phyloP scores from a whole-genome alignment of 805 yeast species.

The Wickerhamiella azymoides region DNA sequence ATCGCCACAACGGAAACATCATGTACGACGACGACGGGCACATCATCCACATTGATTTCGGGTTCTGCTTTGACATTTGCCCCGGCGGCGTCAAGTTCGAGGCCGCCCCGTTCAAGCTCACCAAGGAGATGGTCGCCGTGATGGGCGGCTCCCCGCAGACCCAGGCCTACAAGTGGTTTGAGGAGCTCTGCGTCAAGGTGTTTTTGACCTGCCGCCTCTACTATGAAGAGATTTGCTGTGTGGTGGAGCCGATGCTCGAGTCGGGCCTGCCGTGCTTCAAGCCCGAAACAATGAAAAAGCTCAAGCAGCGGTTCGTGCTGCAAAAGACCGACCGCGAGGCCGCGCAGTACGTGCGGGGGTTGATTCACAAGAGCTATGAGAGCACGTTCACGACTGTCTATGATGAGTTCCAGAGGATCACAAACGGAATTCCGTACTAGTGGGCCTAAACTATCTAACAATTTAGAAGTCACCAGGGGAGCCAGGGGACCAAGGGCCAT shows the following conservation, averaged over 20 bases:
- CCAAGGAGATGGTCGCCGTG: constrained; percentile 90
- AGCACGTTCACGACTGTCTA: constrained; percentile 85
- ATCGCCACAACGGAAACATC: constrained; percentile 69
- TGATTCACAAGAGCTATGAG: constrained; percentile 72
- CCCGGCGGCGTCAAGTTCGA: constrained; percentile 98
- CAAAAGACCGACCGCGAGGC: constrained; percentile 75
- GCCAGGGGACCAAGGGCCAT: too few species aligned
- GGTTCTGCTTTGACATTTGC: constrained; percentile 95
- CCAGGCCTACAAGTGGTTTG: constrained; percentile 85
- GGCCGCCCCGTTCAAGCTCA: constrained; percentile 93
- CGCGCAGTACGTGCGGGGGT: constrained; percentile 54
- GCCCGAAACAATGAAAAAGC: constrained; percentile 63
- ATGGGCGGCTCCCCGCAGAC: constrained; percentile 84
- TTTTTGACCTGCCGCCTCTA: constrained; percentile 79
- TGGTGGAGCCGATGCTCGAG: constrained; percentile 85
- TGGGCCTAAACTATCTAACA: too few species aligned
- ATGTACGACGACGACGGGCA: constrained; percentile 96
- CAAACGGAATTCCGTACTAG: constrained; percentile 92
- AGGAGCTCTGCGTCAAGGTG: constrained; percentile 87
- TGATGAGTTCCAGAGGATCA: constrained; percentile 91
- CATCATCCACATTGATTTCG: constrained; percentile 91
- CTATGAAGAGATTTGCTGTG: constrained; percentile 68
- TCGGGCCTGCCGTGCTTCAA: constrained; percentile 95
- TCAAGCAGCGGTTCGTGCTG: constrained; percentile 69
- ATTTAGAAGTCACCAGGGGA: not conserved